A percentile compares a stretch with the other conserved stretches of the same genome.
These are phyloP conservation scores for Apiospora sp. DNA, from an alignment of 2,329 filamentous ascomycete species.

Conservation along the genomic window DNA sequence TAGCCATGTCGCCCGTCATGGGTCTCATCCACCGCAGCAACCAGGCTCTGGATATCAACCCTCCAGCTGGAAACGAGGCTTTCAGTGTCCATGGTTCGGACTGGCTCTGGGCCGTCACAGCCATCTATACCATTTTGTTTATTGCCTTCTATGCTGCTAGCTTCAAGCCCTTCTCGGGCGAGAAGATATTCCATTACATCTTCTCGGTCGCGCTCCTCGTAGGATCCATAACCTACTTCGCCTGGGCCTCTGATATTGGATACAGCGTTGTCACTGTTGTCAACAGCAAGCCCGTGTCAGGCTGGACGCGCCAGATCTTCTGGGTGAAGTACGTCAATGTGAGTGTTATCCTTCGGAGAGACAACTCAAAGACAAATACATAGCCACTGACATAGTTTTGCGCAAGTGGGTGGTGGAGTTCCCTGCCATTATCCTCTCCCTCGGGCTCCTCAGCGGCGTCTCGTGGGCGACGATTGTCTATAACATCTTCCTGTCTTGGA, in stretches of 20 bases:
- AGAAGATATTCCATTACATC: constrained; percentile 65
- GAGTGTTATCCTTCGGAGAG: neutral
- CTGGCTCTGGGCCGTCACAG: constrained; percentile 64
- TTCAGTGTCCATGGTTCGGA: constrained; percentile 57
- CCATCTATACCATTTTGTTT: constrained; percentile 56
- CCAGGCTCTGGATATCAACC: constrained; percentile 57
- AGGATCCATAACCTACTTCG: constrained; percentile 59
- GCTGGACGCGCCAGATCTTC: constrained; percentile 56
- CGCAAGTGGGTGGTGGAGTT: constrained; percentile 55
- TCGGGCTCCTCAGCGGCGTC: constrained; percentile 59
- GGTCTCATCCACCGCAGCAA: constrained; percentile 46
- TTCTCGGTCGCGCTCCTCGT: constrained; percentile 58
- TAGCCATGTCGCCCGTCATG: constrained; percentile 30
- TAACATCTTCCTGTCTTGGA: constrained; percentile 58
- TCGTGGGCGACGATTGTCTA: constrained; percentile 64
- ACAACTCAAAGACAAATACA: no score
- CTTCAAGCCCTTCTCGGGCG: constrained; percentile 52
- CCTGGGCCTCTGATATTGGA: constrained; percentile 60
- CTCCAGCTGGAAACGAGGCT: constrained; percentile 47
- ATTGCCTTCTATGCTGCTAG: constrained; percentile 50
- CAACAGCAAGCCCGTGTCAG: neutral
- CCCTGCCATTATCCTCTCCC: constrained; percentile 52
- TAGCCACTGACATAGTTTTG: neutral
- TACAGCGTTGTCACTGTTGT: constrained; percentile 49
- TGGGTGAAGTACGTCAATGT: constrained; percentile 59